Evolutionary conservation across 2,329 filamentous ascomycete genomes (phyloP).

Genomic region (Ascochyta fabae): DNA sequence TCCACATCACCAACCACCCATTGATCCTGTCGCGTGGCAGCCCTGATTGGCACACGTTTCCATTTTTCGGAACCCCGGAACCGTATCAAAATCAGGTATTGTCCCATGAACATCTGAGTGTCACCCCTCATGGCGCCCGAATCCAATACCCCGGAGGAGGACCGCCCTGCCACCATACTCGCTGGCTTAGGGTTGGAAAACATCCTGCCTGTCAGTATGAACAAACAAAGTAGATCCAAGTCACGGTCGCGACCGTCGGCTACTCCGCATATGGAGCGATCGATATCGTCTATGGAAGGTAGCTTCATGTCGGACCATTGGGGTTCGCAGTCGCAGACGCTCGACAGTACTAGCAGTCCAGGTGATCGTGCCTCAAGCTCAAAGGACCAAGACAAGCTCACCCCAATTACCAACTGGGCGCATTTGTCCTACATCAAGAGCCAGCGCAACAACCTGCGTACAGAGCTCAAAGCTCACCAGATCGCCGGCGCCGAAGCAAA

Average conservation of each 20-base stretch:
- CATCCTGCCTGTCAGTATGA: constrained; percentile 35
- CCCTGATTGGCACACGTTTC: constrained; percentile 8
- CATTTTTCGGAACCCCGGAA: neutral
- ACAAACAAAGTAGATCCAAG: constrained; percentile 30
- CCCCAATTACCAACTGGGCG: constrained; percentile 46
- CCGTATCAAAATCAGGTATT: neutral
- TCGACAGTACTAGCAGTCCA: constrained; percentile 16
- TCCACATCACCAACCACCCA: constrained; percentile 15
- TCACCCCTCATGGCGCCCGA: constrained; percentile 18
- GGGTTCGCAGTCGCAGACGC: constrained; percentile 24
- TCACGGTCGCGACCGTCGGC: constrained; percentile 25
- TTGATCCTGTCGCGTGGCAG: constrained; percentile 15
- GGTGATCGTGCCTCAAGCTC: constrained; percentile 16
- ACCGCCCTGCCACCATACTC: constrained; percentile 27
- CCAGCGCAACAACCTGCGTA: constrained; percentile 42
- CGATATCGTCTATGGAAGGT: constrained; percentile 40
- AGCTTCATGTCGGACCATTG: constrained; percentile 44
- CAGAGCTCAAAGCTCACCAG: constrained; percentile 43
- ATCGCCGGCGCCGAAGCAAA: constrained; percentile 43
- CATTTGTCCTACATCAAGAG: constrained; percentile 46
- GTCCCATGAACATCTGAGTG: constrained; percentile 5
- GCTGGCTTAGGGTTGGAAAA: constrained; percentile 37
- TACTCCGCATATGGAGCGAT: constrained; percentile 39
- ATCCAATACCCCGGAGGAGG: constrained; percentile 20
- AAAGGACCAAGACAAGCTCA: constrained; percentile 32